A percentile compares a stretch with the other conserved stretches of the same genome.
These are phyloP conservation scores for Thraustochytrium striatum DNA, from an alignment of 352 stramenopile species.

Conservation along the genomic window DNA sequence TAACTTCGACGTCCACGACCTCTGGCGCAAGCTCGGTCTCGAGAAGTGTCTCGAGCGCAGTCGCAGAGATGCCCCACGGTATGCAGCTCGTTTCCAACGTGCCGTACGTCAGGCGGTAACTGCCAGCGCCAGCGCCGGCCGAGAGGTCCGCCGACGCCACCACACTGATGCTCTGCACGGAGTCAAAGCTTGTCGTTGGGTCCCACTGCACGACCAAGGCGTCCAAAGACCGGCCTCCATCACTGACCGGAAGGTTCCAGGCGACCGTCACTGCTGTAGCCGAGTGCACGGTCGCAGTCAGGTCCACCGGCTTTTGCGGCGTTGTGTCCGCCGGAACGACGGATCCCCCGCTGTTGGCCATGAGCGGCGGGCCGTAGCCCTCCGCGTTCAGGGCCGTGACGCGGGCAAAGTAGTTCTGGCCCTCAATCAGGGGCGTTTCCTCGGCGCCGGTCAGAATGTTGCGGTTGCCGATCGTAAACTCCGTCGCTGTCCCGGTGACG, in stretches of 20 bases:
- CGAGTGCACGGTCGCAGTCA: constrained; percentile 59
- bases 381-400: constrained; percentile 67
- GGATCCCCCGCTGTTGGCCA: constrained; percentile 50
- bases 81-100: neutral
- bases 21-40: neutral
- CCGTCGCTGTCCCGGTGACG: constrained; percentile 58
- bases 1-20: constrained; percentile 22
- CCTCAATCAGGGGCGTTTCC: constrained; percentile 68
- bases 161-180: constrained; percentile 58
- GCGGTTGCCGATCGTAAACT: constrained; percentile 82
- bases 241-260: constrained; percentile 80
- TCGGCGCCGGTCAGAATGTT: constrained; percentile 85
- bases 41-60: constrained; percentile 52
- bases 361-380: constrained; percentile 54
- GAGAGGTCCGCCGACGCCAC: constrained; percentile 60
- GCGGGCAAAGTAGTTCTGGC: constrained; percentile 68
- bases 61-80: neutral
- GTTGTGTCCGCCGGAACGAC: constrained; percentile 55
- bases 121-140: neutral
- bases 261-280: constrained; percentile 68
- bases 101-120: constrained; percentile 24
- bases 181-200: constrained; percentile 46
- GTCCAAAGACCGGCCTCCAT: constrained; percentile 78
- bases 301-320: constrained; percentile 58
- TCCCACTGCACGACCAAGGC: constrained; percentile 72